Base-by-base conservation (phyloP, 208 protist species). In the Angomonas deanei region DNA sequence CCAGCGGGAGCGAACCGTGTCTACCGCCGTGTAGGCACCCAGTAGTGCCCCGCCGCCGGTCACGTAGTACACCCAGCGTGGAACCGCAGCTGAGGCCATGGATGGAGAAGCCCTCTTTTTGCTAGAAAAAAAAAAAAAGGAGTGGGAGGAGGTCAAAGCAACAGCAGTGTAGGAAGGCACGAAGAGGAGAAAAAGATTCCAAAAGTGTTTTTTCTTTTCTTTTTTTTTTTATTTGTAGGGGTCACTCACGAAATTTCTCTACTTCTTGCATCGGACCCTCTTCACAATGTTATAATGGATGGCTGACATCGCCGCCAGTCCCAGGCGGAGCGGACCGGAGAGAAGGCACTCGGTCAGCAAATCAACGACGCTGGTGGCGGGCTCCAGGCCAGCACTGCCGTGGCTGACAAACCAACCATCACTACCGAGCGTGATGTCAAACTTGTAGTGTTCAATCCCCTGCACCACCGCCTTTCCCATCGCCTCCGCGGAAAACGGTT, bases 241-340 rank as follows among this genome's bases (percentile, higher is more conserved):
- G n/a, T n/a, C n/a, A n/a, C n/a, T n/a, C n/a, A n/a, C n/a, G n/a
- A n/a, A n/a, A n/a, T n/a, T n/a, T n/a, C n/a, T n/a, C n/a, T n/a
- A n/a, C n/a, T n/a, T n/a, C n/a, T n/a, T n/a, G n/a, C n/a, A n/a
- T 24, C 88, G 82, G 4, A 94, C 66, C 24, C 55, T 70, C 33
- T 50, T 56, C 6, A 94, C 88, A 39, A 94, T 94, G 39, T 61
- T 58, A 67, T 94, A 94, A 59, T 94, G 88, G 11, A 92, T 24
- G 61, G 76, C 81, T 31, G 83, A 78, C 15, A 79, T 78, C 6
- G 86, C 70, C 2, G 81, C 84, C 23, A 88, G 68, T 3, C 60
- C 74, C 1, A 94, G 70, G 11, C 88, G 77, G 50, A 94, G 49
- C 57, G 67, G 47, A 1, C 88, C 88, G 13, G 67, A 61, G 3